Base-by-base conservation (phyloP, 352 stramenopile species). In the Saprolegnia diclina region DNA sequence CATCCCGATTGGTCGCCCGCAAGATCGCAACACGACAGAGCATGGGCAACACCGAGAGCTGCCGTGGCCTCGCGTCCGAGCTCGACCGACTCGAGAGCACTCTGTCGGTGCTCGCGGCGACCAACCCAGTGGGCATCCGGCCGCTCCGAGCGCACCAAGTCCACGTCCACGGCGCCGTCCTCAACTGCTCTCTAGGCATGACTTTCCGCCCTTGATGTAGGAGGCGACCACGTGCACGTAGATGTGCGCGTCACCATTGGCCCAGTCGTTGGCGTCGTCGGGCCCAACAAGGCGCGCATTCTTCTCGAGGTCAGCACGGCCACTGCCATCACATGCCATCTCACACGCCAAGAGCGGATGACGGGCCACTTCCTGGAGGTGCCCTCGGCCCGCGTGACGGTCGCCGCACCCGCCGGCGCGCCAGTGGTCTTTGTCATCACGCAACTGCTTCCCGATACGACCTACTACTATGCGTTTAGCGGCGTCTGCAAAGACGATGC, bases 211-310 rank as follows among this genome's bases (percentile, higher is more conserved):
- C 24, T 69, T 76, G 29, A 35, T 29, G 32, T 78, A 37, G 37
- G 53, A 42, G 46, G 24, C 14, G 11, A 67, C 26, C 35, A 42
- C 44, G 40, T 71, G 14, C 64, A 9, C 2, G 19, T 35, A 87
- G 77, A 74, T 26, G 81, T 89, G 0, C 75, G 73, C 16, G 81
- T 91, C n/a, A 57, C 82, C 11, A 40, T 91, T 7, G 83, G 83
- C 0, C 85, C 85, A 0, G 83, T 94, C 0, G 76, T 94, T 10
- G 86, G 84, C 18, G 82, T 77, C 72, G 80, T 92, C 37, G 79
- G 82, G 29, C 74, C 70, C 14, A 56, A 78, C 22, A 72, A 64
- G 0, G 84, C 83, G 44, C 74, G 81, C 5, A 75, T 94, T 56
- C 69, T 94, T 29, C 72, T 94, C 19, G 86, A 94, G 72, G 76